These are phyloP conservation scores for Penicillium sp. DNA, from an alignment of 2,329 filamentous ascomycete species.

Conservation along the genomic window DNA sequence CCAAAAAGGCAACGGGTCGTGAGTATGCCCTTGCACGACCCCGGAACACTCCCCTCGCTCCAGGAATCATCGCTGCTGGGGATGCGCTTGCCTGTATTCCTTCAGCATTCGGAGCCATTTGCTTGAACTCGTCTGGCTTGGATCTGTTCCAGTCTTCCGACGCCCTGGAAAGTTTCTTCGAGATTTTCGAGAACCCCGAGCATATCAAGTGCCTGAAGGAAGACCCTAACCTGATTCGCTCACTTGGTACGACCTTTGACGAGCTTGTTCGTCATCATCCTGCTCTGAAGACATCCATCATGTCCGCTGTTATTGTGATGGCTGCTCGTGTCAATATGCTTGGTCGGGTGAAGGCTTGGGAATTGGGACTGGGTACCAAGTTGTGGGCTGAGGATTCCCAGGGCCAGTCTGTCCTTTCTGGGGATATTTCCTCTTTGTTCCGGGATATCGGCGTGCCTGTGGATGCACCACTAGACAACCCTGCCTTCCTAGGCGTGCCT, in stretches of 20 bases:
- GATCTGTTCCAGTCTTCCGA: constrained; percentile 82
- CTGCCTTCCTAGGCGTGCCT: constrained; percentile 30
- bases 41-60: constrained; percentile 52
- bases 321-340: constrained; percentile 78
- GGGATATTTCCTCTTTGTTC: constrained; percentile 49
- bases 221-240: constrained; percentile 72
- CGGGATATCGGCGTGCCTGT: constrained; percentile 39
- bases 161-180: constrained; percentile 84
- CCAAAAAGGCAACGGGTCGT: constrained; percentile 27
- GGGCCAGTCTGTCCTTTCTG: constrained; percentile 64
- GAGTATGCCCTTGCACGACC: constrained; percentile 38
- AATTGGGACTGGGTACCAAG: constrained; percentile 76
- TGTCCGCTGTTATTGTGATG: constrained; percentile 87
- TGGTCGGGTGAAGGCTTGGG: constrained; percentile 70
- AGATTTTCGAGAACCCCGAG: constrained; percentile 91
- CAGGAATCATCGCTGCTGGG: constrained; percentile 80
- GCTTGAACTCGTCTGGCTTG: constrained; percentile 84
- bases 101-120: constrained; percentile 89
- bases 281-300: constrained; percentile 75
- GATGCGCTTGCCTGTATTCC: constrained; percentile 90
- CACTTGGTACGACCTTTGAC: constrained; percentile 84
- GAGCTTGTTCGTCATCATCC: constrained; percentile 95
- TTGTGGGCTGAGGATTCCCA: constrained; percentile 67
- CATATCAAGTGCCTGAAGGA: constrained; percentile 84
- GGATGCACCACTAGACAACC: constrained; percentile 29